phyloP scores from a whole-genome alignment of 164 flowering plant genomes.

The Vitis rotundifolia region DNA sequence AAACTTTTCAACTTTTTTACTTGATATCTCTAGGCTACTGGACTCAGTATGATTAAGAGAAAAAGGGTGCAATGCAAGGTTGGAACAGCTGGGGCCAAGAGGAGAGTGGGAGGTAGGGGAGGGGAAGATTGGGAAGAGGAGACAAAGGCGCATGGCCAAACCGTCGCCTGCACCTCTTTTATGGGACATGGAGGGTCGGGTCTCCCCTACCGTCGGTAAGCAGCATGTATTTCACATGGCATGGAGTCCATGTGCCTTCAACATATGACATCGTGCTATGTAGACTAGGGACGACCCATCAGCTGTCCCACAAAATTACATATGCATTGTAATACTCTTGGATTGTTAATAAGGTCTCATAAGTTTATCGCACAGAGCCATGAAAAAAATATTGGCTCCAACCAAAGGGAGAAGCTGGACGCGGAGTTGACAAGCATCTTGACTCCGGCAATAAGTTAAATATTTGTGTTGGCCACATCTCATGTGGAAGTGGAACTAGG shows the following conservation, averaged over 20 bases:
- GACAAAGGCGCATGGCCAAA: constrained; percentile 33
- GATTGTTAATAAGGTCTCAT: too few relatives aligned
- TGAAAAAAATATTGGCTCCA: too few relatives aligned
- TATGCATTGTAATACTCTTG: too few relatives aligned
- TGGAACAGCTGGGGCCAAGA: constrained; percentile 10
- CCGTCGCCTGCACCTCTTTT: constrained; percentile 15
- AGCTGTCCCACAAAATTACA: too few relatives aligned
- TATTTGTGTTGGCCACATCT: too few relatives aligned
- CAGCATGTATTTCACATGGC: constrained; percentile 17
- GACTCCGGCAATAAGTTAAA: too few relatives aligned
- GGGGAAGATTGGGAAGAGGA: background rate
- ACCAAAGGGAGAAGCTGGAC: too few relatives aligned
- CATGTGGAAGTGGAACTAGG: too few relatives aligned
- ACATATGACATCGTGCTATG: constrained; percentile 3
- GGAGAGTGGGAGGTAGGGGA: constrained; percentile 16
- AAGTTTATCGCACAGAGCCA: too few relatives aligned
- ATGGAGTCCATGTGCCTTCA: constrained; percentile 16
- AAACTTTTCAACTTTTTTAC: too few relatives aligned
- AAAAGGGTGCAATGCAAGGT: background rate
- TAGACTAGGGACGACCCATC: background rate
- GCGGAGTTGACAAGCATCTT: too few relatives aligned
- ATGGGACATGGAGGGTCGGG: constrained; percentile 6
- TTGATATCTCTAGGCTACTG: too few relatives aligned
- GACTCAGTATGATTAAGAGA: background rate
- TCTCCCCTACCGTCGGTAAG: constrained; percentile 18